phyloP scores from a whole-genome alignment of 2,329 filamentous ascomycete species.

The Colletotrichum incanum region DNA sequence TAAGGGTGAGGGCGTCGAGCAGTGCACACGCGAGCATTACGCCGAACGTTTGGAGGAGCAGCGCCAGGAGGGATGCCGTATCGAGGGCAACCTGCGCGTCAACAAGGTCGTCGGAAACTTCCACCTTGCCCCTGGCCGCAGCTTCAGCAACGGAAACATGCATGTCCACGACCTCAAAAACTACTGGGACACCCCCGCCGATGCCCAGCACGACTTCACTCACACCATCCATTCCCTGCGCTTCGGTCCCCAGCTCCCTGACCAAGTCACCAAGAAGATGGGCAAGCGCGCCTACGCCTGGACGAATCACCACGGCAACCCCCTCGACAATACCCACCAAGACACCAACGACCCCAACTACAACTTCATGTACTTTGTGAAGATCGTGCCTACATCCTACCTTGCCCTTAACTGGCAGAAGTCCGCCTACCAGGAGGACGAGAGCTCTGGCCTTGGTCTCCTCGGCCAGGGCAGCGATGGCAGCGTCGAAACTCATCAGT shows the following conservation, averaged over 20 bases:
- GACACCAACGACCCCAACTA: constrained; percentile 84
- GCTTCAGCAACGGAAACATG: constrained; percentile 96
- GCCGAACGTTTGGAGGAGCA: constrained; percentile 89
- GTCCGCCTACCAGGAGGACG: constrained; percentile 60
- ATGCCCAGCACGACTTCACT: constrained; percentile 85
- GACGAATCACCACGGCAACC: constrained; percentile 94
- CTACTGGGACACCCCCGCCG: constrained; percentile 84
- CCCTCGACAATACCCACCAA: constrained; percentile 86
- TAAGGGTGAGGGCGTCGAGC: constrained; percentile 91
- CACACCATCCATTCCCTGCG: constrained; percentile 91
- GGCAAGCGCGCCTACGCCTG: constrained; percentile 70
- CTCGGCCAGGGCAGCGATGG: constrained; percentile 79
- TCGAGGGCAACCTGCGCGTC: constrained; percentile 92
- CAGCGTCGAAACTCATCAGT: constrained; percentile 97
- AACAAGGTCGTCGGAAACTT: constrained; percentile 99
- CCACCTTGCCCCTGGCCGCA: constrained; percentile 95
- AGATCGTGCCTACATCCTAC: constrained; percentile 97
- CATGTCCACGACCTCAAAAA: constrained; percentile 98
- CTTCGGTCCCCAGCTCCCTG: constrained; percentile 92
- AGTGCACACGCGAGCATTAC: constrained; percentile 96
- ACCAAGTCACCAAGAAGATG: constrained; percentile 75
- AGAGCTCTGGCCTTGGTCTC: constrained; percentile 76
- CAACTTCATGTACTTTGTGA: constrained; percentile 99
- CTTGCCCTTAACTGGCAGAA: constrained; percentile 91
- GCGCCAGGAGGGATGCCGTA: constrained; percentile 91